These are phyloP conservation scores for Phoma herbarum DNA, from an alignment of 2,329 filamentous ascomycete genomes.

Conservation along the genomic window DNA sequence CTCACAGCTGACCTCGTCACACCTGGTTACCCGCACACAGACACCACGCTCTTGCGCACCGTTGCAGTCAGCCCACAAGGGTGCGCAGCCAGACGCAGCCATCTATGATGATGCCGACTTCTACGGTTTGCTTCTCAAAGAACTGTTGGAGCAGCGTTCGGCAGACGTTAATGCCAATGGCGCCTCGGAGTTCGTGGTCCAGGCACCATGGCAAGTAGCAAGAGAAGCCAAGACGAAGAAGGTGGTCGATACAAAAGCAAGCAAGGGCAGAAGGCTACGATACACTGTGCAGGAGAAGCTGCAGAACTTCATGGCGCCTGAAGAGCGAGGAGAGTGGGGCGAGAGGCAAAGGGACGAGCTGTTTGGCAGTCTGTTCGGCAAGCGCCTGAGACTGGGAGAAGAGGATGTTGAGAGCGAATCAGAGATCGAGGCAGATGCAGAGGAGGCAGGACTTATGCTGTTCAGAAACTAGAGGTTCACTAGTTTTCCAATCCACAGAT, in stretches of 20 bases:
- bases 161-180: conserved; percentile 62
- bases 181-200: conserved; percentile 59
- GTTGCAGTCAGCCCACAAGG: conserved; percentile 62
- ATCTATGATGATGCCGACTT: conserved; percentile 96
- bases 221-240: conserved; percentile 85
- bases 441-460: conserved; percentile 50
- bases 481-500: background rate
- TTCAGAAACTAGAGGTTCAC: conserved; percentile 46
- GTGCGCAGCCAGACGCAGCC: conserved; percentile 42
- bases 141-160: conserved; percentile 89
- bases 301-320: conserved; percentile 96
- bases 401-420: conserved; percentile 50
- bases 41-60: conserved; percentile 81
- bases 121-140: conserved; percentile 91
- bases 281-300: conserved; percentile 97
- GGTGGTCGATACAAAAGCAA: conserved; percentile 90
- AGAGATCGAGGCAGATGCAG: conserved; percentile 49
- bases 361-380: conserved; percentile 61
- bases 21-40: conserved; percentile 73
- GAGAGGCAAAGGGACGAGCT: conserved; percentile 76
- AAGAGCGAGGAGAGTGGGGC: conserved; percentile 83
- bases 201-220: conserved; percentile 67
- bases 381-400: conserved; percentile 55
- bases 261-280: conserved; percentile 91
- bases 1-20: conserved; percentile 73